A percentile compares a stretch with the other conserved stretches of the same genome.
Conservation (phyloP, 805 yeast species). For the Lachancea meyersii region DNA sequence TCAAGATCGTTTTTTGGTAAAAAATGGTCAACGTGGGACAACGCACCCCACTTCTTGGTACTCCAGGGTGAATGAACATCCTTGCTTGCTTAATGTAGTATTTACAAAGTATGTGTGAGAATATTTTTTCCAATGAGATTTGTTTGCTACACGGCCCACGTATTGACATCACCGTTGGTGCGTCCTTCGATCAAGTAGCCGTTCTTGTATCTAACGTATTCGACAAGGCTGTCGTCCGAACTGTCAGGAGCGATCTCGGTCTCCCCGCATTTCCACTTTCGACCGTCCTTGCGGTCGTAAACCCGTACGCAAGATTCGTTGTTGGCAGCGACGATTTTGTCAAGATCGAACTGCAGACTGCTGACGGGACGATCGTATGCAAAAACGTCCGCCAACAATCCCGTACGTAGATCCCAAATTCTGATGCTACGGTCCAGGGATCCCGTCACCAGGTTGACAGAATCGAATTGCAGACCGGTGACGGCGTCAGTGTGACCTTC, state of each 20-base stretch:
- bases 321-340: slow-evolving; percentile 50
- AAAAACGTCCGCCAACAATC: slow-evolving; percentile 54
- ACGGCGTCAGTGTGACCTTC: slow-evolving; percentile 68
- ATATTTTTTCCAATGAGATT: too few relatives aligned
- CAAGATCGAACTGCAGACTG: slow-evolving; percentile 52
- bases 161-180: slow-evolving; percentile 50
- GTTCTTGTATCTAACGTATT: slow-evolving; percentile 46
- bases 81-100: not conserved
- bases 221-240: slow-evolving; percentile 25
- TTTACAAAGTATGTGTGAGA: not conserved
- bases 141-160: slow-evolving; percentile 60
- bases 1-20: too few relatives aligned
- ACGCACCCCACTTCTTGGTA: too few relatives aligned
- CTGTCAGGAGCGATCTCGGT: slow-evolving; percentile 29
- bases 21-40: too few relatives aligned
- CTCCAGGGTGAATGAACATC: not conserved
- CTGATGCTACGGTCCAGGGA: slow-evolving; percentile 56
- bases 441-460: slow-evolving; percentile 56
- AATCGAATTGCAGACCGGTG: slow-evolving; percentile 63
- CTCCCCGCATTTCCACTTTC: slow-evolving; percentile 52
- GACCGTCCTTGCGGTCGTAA: slow-evolving; percentile 49
- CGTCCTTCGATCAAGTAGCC: slow-evolving; percentile 66
- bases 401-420: slow-evolving; percentile 70
- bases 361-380: slow-evolving; percentile 53
- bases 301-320: slow-evolving; percentile 46